phyloP scores from a whole-genome alignment of 495 filamentous ascomycete species.

The Aspergillus olivimuriae region DNA sequence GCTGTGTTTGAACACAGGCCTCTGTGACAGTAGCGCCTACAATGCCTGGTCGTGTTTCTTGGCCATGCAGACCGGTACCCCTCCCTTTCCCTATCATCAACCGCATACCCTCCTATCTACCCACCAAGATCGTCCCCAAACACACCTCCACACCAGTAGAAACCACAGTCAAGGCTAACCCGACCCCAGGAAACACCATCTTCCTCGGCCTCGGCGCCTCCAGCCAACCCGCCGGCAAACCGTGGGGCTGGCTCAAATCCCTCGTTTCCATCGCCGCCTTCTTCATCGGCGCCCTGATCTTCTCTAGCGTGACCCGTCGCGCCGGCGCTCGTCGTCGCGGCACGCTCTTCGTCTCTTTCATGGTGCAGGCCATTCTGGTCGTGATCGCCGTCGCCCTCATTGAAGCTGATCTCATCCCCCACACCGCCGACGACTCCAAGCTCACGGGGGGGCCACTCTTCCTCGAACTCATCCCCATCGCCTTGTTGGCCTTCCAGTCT shows the following conservation, averaged over 20 bases:
- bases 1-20: slow-evolving; percentile 50
- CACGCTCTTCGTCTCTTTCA: slow-evolving; percentile 50
- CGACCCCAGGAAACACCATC: slow-evolving; percentile 52
- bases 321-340: slow-evolving; percentile 39
- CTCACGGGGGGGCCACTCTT: slow-evolving; percentile 29
- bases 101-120: too few relatives aligned
- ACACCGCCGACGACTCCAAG: slow-evolving; percentile 20
- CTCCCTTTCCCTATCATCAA: not conserved
- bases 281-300: slow-evolving; percentile 47
- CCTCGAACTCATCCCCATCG: slow-evolving; percentile 51
- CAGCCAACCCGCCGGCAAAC: slow-evolving; percentile 37
- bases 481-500: slow-evolving; percentile 63
- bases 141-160: not conserved
- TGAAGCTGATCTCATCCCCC: slow-evolving; percentile 42
- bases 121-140: too few relatives aligned
- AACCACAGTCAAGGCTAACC: slow-evolving; percentile 1
- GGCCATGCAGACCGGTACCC: slow-evolving; percentile 56
- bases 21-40: slow-evolving; percentile 57
- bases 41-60: slow-evolving; percentile 58
- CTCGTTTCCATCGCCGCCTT: slow-evolving; percentile 53
- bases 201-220: slow-evolving; percentile 61
- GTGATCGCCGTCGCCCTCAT: slow-evolving; percentile 54
- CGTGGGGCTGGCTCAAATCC: slow-evolving; percentile 59
- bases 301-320: slow-evolving; percentile 29
- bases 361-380: slow-evolving; percentile 50